Conservation (phyloP, 2,329 filamentous ascomycete genomes). For the Xylariaceae sp. region DNA sequence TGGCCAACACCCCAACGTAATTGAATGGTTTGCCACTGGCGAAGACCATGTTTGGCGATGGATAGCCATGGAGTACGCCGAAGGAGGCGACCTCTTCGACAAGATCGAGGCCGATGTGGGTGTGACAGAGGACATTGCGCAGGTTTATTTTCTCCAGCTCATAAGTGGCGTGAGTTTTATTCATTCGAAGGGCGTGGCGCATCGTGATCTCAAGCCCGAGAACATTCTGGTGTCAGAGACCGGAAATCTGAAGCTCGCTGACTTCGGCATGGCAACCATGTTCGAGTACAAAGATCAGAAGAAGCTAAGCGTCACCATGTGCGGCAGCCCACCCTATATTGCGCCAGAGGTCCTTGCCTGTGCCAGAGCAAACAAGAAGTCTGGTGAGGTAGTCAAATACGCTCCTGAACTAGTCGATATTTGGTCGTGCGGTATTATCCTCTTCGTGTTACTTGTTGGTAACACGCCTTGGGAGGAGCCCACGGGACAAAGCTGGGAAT, state of each 20-base stretch:
- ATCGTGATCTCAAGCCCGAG: slow-evolving; percentile 88
- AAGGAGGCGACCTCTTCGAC: slow-evolving; percentile 95
- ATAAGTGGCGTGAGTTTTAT: slow-evolving; percentile 88
- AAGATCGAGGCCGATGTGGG: slow-evolving; percentile 98
- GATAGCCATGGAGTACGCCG: slow-evolving; percentile 97
- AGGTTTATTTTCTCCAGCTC: slow-evolving; percentile 92
- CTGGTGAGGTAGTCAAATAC: slow-evolving; percentile 55
- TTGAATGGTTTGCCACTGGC: slow-evolving; percentile 83
- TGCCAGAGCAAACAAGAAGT: slow-evolving; percentile 41
- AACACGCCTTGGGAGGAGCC: slow-evolving; percentile 99
- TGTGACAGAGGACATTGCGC: slow-evolving; percentile 89
- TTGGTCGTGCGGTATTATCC: slow-evolving; percentile 97
- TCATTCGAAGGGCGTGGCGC: slow-evolving; percentile 91
- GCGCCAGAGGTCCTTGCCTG: slow-evolving; percentile 79
- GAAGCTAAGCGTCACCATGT: slow-evolving; percentile 82
- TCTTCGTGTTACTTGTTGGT: slow-evolving; percentile 90
- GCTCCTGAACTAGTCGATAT: slow-evolving; percentile 80
- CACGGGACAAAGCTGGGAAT: slow-evolving; percentile 81
- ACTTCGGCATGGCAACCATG: slow-evolving; percentile 92
- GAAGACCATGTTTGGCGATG: slow-evolving; percentile 86
- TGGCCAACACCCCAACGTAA: slow-evolving; percentile 86
- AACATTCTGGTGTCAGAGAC: slow-evolving; percentile 84
- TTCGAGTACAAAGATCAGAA: slow-evolving; percentile 82
- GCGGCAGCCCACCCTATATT: slow-evolving; percentile 94
- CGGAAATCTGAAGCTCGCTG: slow-evolving; percentile 87